Percentiles rank a stretch among this genome's conserved stretches.
These are phyloP conservation scores for Plectranthus barbatus DNA, from an alignment of 257 asterid species.

Conservation along the genomic window DNA sequence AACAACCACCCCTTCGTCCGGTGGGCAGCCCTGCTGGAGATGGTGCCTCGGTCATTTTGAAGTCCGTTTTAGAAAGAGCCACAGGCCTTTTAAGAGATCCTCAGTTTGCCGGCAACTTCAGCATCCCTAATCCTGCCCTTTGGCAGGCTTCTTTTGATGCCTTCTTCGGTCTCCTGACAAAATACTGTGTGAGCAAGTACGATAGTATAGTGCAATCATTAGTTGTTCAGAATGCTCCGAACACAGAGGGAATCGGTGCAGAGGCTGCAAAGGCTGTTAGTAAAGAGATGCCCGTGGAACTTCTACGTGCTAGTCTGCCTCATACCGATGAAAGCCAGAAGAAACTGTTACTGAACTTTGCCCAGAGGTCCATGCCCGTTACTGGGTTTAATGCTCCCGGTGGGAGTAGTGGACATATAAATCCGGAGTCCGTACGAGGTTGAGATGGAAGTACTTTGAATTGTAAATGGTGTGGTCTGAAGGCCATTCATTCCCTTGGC, in stretches of 20 bases:
- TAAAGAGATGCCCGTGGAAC: slow-evolving; percentile 90
- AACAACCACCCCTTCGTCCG: slow-evolving; percentile 93
- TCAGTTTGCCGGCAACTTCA: slow-evolving; percentile 37
- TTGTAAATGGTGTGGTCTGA: slow-evolving; percentile 14
- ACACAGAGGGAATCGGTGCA: slow-evolving; percentile 35
- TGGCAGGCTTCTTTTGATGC: slow-evolving; percentile 97
- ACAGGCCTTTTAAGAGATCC: slow-evolving; percentile 53
- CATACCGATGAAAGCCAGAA: slow-evolving; percentile 80
- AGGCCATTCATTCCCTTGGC: background rate
- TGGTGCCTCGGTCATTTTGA: slow-evolving; percentile 73
- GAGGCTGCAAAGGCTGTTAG: slow-evolving; percentile 78
- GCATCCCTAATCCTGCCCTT: slow-evolving; percentile 57
- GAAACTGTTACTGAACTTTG: slow-evolving; percentile 54
- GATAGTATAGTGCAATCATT: slow-evolving; percentile 67
- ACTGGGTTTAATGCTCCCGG: slow-evolving; percentile 54
- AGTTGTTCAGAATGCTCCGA: slow-evolving; percentile 34
- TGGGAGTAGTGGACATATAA: slow-evolving; percentile 58
- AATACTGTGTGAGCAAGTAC: slow-evolving; percentile 64
- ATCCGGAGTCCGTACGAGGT: slow-evolving; percentile 71
- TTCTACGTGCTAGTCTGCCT: slow-evolving; percentile 78
- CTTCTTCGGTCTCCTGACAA: slow-evolving; percentile 77
- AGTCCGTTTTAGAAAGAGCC: slow-evolving; percentile 72
- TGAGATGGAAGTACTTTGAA: slow-evolving; percentile 9
- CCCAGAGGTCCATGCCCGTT: slow-evolving; percentile 74
- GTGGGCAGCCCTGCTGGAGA: slow-evolving; percentile 75